phyloP scores from a whole-genome alignment of 306 rosid species.

The Trifolium subterraneum region DNA sequence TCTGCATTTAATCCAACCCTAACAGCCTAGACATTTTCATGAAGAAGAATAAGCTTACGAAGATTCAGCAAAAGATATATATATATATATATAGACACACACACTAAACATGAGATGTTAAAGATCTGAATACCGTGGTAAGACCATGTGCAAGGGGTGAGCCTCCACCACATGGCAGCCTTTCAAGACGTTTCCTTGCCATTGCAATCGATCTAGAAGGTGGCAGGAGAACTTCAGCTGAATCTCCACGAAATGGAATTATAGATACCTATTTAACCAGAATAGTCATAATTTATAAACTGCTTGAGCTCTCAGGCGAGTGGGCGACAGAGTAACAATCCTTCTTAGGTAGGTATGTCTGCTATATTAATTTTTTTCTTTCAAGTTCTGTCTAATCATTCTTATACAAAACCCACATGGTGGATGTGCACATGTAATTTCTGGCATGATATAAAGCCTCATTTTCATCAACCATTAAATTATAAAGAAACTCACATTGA shows the following conservation, averaged over 20 bases:
- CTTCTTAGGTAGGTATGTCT: slow-evolving; percentile 7
- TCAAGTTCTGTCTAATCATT: slow-evolving; percentile 33
- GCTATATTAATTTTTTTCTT: slow-evolving; percentile 1
- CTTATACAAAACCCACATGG: slow-evolving; percentile 16
- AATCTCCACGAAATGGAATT: slow-evolving; percentile 97
- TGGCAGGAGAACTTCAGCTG: slow-evolving; percentile 97
- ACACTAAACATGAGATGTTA: slow-evolving; percentile 36
- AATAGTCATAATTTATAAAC: slow-evolving; percentile 22
- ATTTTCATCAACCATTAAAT: slow-evolving; percentile 27
- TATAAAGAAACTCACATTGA: slow-evolving; percentile 33
- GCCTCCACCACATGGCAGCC: slow-evolving; percentile 99
- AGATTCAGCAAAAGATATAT: slow-evolving; percentile 17
- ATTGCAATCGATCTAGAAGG: slow-evolving; percentile 98
- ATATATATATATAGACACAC: too few relatives aligned
- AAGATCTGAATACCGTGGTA: slow-evolving; percentile 66
- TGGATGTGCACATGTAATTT: slow-evolving; percentile 33
- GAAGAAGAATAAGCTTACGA: slow-evolving; percentile 43
- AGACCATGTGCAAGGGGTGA: slow-evolving; percentile 99
- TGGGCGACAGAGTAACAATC: slow-evolving; percentile 13
- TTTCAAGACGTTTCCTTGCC: slow-evolving; percentile 96
- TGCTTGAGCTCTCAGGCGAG: slow-evolving; percentile 10
- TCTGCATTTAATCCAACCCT: slow-evolving; percentile 98
- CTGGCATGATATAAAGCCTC: slow-evolving; percentile 20
- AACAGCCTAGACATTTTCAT: slow-evolving; percentile 69
- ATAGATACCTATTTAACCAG: slow-evolving; percentile 75